phyloP scores from a whole-genome alignment of 2,329 filamentous ascomycete species.

The Trichoderma brevicompactum region DNA sequence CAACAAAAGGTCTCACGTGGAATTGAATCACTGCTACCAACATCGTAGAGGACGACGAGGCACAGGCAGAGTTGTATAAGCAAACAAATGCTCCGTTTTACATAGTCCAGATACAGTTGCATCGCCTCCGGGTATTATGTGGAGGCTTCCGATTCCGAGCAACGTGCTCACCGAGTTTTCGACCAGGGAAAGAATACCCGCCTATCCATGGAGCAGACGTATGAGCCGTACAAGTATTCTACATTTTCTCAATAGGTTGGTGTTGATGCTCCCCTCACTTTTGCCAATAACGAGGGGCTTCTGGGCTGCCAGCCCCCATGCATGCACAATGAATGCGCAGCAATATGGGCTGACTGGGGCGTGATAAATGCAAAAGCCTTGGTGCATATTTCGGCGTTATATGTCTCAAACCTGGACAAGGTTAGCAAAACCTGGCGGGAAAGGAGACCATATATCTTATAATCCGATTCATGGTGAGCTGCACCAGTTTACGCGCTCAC shows the following conservation, averaged over 20 bases:
- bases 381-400: neutral
- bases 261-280: neutral
- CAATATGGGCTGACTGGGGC: neutral
- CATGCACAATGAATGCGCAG: neutral
- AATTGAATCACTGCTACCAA: neutral
- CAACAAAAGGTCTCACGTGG: neutral
- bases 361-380: neutral
- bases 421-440: too few species aligned
- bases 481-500: neutral
- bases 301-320: neutral
- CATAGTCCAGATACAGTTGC: too few species aligned
- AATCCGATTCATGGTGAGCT: neutral
- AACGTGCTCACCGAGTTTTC: slow-evolving; percentile 3
- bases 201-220: neutral
- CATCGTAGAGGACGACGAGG: too few species aligned
- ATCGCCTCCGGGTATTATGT: too few species aligned
- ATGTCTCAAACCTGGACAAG: neutral
- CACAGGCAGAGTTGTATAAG: too few species aligned
- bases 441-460: neutral
- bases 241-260: neutral
- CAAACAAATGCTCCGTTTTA: too few species aligned
- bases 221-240: neutral
- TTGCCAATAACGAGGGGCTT: neutral
- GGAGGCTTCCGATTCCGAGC: neutral
- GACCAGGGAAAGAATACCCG: neutral